Conservation (phyloP, 2,329 filamentous ascomycete species). For the Fusarium pseudoanthophilum region DNA sequence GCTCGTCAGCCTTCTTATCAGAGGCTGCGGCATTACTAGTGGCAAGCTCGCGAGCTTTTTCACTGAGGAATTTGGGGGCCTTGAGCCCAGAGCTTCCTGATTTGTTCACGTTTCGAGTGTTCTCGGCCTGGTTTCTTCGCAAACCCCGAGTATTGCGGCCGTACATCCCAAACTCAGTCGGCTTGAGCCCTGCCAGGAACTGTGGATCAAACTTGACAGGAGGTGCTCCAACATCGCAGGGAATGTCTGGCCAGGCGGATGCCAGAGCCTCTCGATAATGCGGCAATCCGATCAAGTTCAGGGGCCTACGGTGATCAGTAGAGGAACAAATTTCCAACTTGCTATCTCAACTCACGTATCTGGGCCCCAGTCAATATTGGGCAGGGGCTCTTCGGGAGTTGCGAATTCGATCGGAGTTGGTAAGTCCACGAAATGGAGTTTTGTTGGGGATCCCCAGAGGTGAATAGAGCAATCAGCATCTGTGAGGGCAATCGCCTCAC, state of each 20-base stretch:
- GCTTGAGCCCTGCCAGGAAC: constrained; percentile 74
- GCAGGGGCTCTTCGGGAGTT: constrained; percentile 68
- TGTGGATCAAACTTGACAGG: constrained; percentile 78
- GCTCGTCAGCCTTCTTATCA: constrained; percentile 63
- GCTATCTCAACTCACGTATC: constrained; percentile 68
- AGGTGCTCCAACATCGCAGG: constrained; percentile 87
- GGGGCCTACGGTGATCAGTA: constrained; percentile 62
- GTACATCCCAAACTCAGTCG: constrained; percentile 80
- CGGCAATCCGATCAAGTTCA: constrained; percentile 90
- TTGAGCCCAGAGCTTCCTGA: constrained; percentile 69
- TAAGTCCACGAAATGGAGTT: constrained; percentile 87
- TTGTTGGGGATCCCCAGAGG: constrained; percentile 87
- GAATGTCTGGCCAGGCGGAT: constrained; percentile 88
- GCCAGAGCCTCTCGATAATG: constrained; percentile 90
- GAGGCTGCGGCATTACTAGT: constrained; percentile 56
- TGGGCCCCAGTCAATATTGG: constrained; percentile 73
- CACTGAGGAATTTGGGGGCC: constrained; percentile 92
- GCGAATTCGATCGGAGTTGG: constrained; percentile 82
- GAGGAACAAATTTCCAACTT: background rate
- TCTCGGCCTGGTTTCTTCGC: constrained; percentile 84
- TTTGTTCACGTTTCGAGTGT: constrained; percentile 73
- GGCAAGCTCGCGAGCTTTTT: constrained; percentile 80
- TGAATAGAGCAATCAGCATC: constrained; percentile 83
- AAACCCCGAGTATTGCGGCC: constrained; percentile 79
- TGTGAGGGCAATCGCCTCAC: constrained; percentile 83